Evolutionary conservation across 2,329 filamentous ascomycete genomes (phyloP).

Genomic region (Epichloe bromicola): DNA sequence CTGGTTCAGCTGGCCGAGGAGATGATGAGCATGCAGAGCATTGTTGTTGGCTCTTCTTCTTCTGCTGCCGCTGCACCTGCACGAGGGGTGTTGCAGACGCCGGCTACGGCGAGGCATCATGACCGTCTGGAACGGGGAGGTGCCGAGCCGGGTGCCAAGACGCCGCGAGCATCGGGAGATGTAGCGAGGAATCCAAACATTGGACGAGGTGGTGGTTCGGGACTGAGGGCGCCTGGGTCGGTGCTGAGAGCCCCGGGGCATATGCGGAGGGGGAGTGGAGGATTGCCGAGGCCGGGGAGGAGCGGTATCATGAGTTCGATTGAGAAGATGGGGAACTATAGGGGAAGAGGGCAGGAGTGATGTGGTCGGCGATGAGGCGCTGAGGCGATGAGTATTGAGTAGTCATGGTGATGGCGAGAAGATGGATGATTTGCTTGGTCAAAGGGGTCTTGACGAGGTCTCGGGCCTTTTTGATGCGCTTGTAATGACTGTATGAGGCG

Average conservation of each 20-base stretch:
- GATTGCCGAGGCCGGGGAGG: conserved; percentile 38
- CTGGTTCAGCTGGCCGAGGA: conserved; percentile 71
- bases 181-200: conserved; percentile 26
- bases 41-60: conserved; percentile 17
- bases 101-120: neutral
- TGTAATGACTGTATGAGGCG: conserved; percentile 3
- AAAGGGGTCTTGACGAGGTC: neutral
- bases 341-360: conserved; percentile 16
- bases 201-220: conserved; percentile 32
- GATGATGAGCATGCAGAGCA: conserved; percentile 59
- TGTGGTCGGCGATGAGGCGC: no score
- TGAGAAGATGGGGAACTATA: conserved; percentile 68
- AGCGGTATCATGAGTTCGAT: conserved; percentile 76
- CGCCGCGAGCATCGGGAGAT: conserved; percentile 35
- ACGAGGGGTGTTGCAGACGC: conserved; percentile 10
- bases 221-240: conserved; percentile 47
- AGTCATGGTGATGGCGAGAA: neutral
- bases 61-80: neutral
- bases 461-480: neutral
- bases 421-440: neutral
- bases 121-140: neutral
- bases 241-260: conserved; percentile 31
- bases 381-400: no score
- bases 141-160: conserved; percentile 14
- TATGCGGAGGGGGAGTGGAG: conserved; percentile 31